Evolutionary conservation across 2,329 filamentous ascomycete genomes (phyloP).

Genomic region (Penicillium sp.): DNA sequence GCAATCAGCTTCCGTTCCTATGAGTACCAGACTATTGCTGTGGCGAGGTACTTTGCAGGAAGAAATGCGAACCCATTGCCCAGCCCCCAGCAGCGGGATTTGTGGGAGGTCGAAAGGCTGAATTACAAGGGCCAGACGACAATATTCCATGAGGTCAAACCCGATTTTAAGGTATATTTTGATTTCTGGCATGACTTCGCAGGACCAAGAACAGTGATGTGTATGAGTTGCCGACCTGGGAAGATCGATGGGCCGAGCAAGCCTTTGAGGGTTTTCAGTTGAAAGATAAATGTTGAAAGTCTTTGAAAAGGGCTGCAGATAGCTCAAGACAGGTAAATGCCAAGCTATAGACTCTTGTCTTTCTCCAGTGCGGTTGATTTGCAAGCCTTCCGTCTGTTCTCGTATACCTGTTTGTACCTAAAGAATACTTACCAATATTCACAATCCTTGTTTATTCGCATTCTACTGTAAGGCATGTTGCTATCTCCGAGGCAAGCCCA

Average conservation of each 20-base stretch:
- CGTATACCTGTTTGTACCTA: too few relatives aligned
- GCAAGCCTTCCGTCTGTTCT: too few relatives aligned
- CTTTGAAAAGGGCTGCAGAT: not conserved
- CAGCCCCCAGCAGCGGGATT: not conserved
- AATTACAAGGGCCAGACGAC: not conserved
- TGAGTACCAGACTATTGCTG: not conserved
- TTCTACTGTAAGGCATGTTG: not conserved
- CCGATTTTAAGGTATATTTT: not conserved
- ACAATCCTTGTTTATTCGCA: too few relatives aligned
- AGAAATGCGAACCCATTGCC: not conserved
- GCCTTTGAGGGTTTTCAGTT: not conserved
- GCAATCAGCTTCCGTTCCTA: not conserved
- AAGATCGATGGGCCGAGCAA: not conserved
- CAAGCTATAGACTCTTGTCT: not conserved
- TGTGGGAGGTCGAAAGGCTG: not conserved
- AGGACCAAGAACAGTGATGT: not conserved
- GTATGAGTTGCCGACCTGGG: not conserved
- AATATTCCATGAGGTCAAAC: not conserved
- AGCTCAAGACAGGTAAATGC: not conserved
- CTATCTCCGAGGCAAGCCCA: not conserved
- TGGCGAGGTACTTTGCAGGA: not conserved
- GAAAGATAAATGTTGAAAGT: not conserved
- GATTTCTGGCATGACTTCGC: not conserved
- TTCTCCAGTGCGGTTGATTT: not conserved
- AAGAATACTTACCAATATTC: too few relatives aligned